phyloP scores from a whole-genome alignment of 768 basidiomycete species.

The Suillus occidentalis region DNA sequence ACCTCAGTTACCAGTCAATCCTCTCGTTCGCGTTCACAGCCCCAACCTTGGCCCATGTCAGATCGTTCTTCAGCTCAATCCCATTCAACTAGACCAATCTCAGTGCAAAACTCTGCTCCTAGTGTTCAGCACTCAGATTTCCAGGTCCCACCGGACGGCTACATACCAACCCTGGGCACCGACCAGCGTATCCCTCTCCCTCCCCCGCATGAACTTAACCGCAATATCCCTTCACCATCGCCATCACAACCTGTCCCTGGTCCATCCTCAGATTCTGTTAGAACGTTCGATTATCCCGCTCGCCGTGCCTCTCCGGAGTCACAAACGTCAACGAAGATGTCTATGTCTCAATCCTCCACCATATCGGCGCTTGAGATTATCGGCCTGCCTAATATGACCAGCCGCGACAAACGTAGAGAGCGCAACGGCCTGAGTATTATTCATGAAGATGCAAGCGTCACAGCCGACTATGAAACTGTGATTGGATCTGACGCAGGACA shows the following conservation, averaged over 20 bases:
- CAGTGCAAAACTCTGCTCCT: slow-evolving; percentile 22
- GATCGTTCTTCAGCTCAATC: slow-evolving; percentile 12
- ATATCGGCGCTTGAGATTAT: slow-evolving; percentile 36
- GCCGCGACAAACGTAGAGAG: slow-evolving; percentile 19
- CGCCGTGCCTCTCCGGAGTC: slow-evolving; percentile 31
- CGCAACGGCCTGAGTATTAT: slow-evolving; percentile 30
- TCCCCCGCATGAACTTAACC: slow-evolving; percentile 49
- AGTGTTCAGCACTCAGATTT: slow-evolving; percentile 19
- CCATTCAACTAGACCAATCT: slow-evolving; percentile 15
- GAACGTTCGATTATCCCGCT: slow-evolving; percentile 23
- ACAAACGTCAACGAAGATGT: slow-evolving; percentile 24
- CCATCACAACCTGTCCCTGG: slow-evolving; percentile 26
- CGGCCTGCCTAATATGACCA: slow-evolving; percentile 21
- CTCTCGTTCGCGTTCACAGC: slow-evolving; percentile 17
- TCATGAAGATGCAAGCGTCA: slow-evolving; percentile 31
- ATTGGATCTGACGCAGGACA: slow-evolving; percentile 22
- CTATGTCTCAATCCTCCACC: slow-evolving; percentile 26
- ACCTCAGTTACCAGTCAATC: slow-evolving; percentile 15
- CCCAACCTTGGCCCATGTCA: slow-evolving; percentile 19
- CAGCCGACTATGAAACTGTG: slow-evolving; percentile 21
- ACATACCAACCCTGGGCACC: slow-evolving; percentile 44
- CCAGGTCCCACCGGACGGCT: slow-evolving; percentile 46
- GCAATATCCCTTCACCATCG: slow-evolving; percentile 27
- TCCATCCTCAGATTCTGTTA: slow-evolving; percentile 16
- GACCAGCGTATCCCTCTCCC: slow-evolving; percentile 45